Evolutionary conservation across 169 alveolate species (phyloP).

Genomic region (Eimeria mitis): DNA sequence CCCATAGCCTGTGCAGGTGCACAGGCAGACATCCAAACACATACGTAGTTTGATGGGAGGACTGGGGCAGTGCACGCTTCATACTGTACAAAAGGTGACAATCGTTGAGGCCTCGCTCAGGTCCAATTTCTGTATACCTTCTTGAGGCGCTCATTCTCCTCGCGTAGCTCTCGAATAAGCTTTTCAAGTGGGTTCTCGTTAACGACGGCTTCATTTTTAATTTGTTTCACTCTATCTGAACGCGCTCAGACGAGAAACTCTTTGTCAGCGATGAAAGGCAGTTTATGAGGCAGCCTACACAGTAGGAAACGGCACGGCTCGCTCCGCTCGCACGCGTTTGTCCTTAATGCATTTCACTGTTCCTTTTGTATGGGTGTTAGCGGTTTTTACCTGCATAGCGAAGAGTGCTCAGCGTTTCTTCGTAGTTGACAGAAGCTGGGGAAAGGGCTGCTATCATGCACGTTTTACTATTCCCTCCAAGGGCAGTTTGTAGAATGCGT

Average conservation of each 20-base stretch:
- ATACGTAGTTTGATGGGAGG: not conserved
- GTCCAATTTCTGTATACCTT: slow-evolving; percentile 38
- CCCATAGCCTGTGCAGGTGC: slow-evolving; percentile 72
- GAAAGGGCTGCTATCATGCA: slow-evolving; percentile 94
- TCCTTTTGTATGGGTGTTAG: not conserved
- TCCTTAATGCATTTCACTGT: not conserved
- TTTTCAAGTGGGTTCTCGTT: slow-evolving; percentile 94
- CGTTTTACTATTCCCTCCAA: slow-evolving; percentile 95
- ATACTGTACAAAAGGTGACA: not conserved
- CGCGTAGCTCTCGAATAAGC: slow-evolving; percentile 92
- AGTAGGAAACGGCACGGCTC: not conserved
- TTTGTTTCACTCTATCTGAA: slow-evolving; percentile 91
- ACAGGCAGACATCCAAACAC: not conserved
- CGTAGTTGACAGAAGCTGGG: slow-evolving; percentile 94
- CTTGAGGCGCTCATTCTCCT: slow-evolving; percentile 83
- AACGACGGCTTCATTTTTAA: slow-evolving; percentile 93
- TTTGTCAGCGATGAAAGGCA: not conserved
- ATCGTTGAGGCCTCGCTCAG: not conserved
- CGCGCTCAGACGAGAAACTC: too few species aligned
- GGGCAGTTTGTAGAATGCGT: slow-evolving; percentile 94
- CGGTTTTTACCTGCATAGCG: slow-evolving; percentile 88
- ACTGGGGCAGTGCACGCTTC: not conserved
- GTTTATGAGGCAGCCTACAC: not conserved
- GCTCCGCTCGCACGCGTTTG: not conserved
- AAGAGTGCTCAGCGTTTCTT: slow-evolving; percentile 94